Evolutionary conservation across 441 rosid genomes (phyloP).

Genomic region (Pelargonium citronellum): DNA sequence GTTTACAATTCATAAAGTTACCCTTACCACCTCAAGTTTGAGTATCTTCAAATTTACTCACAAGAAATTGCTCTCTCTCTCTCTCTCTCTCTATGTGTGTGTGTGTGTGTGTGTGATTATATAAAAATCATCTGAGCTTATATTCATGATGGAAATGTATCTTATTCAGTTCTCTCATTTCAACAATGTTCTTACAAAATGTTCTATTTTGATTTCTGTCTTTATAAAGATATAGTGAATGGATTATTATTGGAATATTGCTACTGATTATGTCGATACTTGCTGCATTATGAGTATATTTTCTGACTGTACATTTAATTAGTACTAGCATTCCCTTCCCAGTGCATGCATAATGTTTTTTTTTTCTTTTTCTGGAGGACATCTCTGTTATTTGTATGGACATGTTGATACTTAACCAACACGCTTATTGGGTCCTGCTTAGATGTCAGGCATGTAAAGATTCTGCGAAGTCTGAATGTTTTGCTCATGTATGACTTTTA

Average conservation of each 20-base stretch:
- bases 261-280: too few relatives aligned
- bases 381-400: neutral
- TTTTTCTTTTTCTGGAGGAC: neutral
- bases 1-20: neutral
- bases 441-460: neutral
- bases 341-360: neutral
- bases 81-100: neutral
- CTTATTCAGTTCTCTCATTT: neutral
- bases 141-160: neutral
- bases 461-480: neutral
- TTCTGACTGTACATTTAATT: too few relatives aligned
- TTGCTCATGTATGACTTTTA: constrained; percentile 7
- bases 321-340: too few relatives aligned
- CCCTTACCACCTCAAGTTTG: neutral
- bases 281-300: too few relatives aligned
- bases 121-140: neutral
- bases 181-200: neutral
- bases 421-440: neutral
- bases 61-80: neutral
- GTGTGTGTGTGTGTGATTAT: neutral
- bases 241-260: too few relatives aligned
- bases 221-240: neutral
- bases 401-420: neutral
- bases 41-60: neutral
- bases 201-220: neutral